A percentile compares a stretch with the other conserved stretches of the same genome.
phyloP scores from a whole-genome alignment of 768 basidiomycete genomes.

The Macrolepiota fuliginosa region DNA sequence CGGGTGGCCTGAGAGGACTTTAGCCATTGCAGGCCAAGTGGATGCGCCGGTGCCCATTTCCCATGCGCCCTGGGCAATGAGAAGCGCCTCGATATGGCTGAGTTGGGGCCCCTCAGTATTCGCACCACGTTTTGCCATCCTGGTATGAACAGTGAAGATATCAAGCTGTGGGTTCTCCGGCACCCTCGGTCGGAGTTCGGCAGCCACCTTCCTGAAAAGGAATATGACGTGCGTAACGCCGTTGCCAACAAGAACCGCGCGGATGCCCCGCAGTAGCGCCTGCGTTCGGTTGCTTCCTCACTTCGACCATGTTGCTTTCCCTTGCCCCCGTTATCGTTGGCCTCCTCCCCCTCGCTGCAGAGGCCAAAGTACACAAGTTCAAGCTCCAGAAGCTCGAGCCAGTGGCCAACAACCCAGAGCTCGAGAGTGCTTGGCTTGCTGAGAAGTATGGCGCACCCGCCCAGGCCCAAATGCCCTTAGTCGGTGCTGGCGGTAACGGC shows the following conservation, averaged over 20 bases:
- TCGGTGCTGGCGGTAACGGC: conserved; percentile 73
- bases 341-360: conserved; percentile 50
- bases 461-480: conserved; percentile 51
- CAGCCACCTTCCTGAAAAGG: not conserved
- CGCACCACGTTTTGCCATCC: conserved; percentile 28
- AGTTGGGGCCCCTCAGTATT: conserved; percentile 20
- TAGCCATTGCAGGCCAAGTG: conserved; percentile 67
- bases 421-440: conserved; percentile 84
- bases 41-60: conserved; percentile 60
- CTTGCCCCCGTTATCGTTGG: conserved; percentile 32
- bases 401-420: conserved; percentile 54
- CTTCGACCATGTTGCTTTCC: conserved; percentile 35
- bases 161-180: too few species aligned
- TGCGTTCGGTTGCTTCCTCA: not conserved
- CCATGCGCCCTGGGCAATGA: conserved; percentile 85
- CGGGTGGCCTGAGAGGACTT: conserved; percentile 68
- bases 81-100: conserved; percentile 60
- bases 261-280: conserved; percentile 3
- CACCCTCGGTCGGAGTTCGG: not conserved
- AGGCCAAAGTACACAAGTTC: conserved; percentile 71
- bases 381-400: conserved; percentile 85
- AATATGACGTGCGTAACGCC: conserved; percentile 5
- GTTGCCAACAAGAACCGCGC: conserved; percentile 1
- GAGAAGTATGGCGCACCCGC: conserved; percentile 81
- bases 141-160: not conserved